Evolutionary conservation across 2,329 filamentous ascomycete genomes (phyloP).

Genomic region (Colletotrichum sp.): DNA sequence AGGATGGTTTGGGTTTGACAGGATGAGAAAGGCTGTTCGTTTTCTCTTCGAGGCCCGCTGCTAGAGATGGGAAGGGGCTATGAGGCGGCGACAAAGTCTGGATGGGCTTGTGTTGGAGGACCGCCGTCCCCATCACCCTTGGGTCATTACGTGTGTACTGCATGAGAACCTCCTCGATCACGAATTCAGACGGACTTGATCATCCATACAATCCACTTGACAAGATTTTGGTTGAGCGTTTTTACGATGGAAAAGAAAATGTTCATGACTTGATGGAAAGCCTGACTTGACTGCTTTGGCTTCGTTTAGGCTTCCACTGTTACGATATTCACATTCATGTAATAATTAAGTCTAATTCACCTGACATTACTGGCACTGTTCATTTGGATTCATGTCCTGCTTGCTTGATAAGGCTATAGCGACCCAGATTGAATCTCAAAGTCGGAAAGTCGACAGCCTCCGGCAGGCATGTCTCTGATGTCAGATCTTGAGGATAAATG

Average conservation of each 20-base stretch:
- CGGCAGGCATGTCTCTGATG: background rate
- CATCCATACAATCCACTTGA: background rate
- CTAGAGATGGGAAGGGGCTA: background rate
- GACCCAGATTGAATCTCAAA: background rate
- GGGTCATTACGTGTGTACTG: background rate
- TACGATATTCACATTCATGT: conserved; percentile 11
- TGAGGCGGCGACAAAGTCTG: background rate
- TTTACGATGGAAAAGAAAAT: background rate
- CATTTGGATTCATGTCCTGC: background rate
- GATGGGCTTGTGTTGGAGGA: background rate
- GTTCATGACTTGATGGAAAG: conserved; percentile 2
- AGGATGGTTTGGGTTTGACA: background rate
- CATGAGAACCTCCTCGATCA: background rate
- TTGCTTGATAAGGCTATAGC: background rate
- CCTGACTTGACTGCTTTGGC: background rate
- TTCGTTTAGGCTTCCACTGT: background rate
- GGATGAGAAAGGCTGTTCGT: background rate
- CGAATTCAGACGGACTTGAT: conserved; percentile 2
- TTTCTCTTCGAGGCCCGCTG: background rate
- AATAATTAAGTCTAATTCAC: conserved; percentile 17
- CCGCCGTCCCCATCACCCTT: background rate
- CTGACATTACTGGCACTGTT: background rate
- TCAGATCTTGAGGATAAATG: background rate
- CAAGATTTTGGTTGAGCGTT: background rate
- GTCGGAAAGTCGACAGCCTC: background rate